phyloP scores from a whole-genome alignment of 2,329 filamentous ascomycete genomes.

The Delphinella strobiligena region DNA sequence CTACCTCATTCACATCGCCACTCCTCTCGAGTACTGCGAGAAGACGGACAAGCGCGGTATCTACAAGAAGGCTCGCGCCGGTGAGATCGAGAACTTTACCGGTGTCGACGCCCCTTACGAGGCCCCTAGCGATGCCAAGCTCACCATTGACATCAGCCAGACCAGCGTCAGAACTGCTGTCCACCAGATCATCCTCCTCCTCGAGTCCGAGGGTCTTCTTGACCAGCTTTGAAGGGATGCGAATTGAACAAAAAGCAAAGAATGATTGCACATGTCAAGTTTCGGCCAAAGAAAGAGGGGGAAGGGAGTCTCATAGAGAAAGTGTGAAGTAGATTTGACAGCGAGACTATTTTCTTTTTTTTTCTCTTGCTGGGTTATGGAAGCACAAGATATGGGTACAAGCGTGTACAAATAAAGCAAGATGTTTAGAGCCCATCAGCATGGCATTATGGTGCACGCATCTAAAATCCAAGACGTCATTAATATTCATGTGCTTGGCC shows the following conservation, averaged over 20 bases:
- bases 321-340: too few species aligned
- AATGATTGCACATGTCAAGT: neutral
- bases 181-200: constrained; percentile 87
- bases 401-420: too few species aligned
- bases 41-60: constrained; percentile 89
- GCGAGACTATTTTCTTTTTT: too few species aligned
- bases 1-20: constrained; percentile 91
- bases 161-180: constrained; percentile 85
- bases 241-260: neutral
- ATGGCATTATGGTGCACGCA: too few species aligned
- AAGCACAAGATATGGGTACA: too few species aligned
- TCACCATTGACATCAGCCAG: constrained; percentile 75
- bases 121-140: constrained; percentile 64
- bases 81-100: constrained; percentile 96
- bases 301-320: too few species aligned
- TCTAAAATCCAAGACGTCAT: too few species aligned
- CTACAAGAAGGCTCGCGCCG: constrained; percentile 70
- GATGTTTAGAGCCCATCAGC: too few species aligned
- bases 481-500: too few species aligned
- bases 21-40: constrained; percentile 83
- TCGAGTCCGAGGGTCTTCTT: constrained; percentile 81
- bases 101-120: constrained; percentile 98
- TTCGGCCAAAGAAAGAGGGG: neutral
- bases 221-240: constrained; percentile 43
- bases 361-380: too few species aligned